Evolutionary conservation across 345 rosid species (phyloP), one percentile per base, ranked within the genome.

Genomic region (Linum usitatissimum): DNA sequence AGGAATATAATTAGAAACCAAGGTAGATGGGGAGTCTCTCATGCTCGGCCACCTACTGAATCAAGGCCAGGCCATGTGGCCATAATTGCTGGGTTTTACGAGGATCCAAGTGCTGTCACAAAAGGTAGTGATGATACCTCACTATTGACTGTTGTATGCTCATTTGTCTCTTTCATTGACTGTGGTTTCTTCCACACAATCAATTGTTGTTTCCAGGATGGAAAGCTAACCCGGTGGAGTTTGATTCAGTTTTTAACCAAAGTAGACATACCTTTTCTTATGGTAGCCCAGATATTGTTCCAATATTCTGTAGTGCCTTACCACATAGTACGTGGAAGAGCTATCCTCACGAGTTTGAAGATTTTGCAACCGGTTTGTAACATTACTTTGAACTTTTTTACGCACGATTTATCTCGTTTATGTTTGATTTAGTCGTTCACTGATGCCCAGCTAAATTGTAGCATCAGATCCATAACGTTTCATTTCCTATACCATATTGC

Each of bases 151-250:
- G 30, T 30, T 83, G 48, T 18, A 9, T 60, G 14, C 58, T 34
- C 60, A 34, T 56, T 12, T 63, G 40, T 28, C 64, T 23, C n/a
- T 61, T 20, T 61, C 13, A 56, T 34, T 18, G 28, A 63, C 62
- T 53, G 28, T 31, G 28, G 28, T 23, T 23, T 36, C 30, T 30
- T n/a, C 30, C 60, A 51, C 38, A 49, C 64, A 48, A 63, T 65
- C 20, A 28, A 23, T 76, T 68, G 60, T 56, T 56, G 2, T 68
- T 75, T 78, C 53, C 82, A 91, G 98, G 96, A 54, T 86, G 98
- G 98, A 92, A 92, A 69, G 92, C 98, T 64, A 92, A 92, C 79
- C 96, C 98, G 34, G 98, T 91, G 42, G 96, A 91, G 66, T 91
- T 91, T 70, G 98, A 91, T 75, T 91, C 98, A 2, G 89, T 88